These are phyloP conservation scores for Heterococcus sp. DNA, from an alignment of 108 stramenopile genomes.

Conservation along the genomic window DNA sequence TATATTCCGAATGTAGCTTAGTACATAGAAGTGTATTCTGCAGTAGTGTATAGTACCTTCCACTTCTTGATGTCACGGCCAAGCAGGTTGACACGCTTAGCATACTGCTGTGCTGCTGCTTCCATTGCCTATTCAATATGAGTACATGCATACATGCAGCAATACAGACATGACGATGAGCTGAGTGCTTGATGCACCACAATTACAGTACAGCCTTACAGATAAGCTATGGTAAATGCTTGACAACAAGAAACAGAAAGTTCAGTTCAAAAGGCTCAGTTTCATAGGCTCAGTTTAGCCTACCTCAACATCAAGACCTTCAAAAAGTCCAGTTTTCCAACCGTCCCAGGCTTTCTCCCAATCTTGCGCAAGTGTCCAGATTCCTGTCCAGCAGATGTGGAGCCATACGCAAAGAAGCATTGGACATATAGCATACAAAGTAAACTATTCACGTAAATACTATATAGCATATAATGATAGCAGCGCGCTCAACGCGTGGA, in stretches of 20 bases:
- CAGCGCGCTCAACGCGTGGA: too few species aligned
- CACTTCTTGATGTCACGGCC: conserved; percentile 60
- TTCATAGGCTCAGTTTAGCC: conserved; percentile 56
- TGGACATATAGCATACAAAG: too few species aligned
- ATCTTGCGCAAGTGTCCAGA: conserved; percentile 57
- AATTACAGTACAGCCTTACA: too few species aligned
- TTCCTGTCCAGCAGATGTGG: not conserved
- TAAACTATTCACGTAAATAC: too few species aligned
- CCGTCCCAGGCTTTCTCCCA: conserved; percentile 61
- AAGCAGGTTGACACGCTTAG: conserved; percentile 57
- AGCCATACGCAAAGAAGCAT: too few species aligned
- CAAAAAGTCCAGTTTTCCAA: conserved; percentile 61
- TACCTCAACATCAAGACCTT: conserved; percentile 59
- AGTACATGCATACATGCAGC: not conserved
- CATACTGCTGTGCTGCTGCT: conserved; percentile 16
- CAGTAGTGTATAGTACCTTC: too few species aligned
- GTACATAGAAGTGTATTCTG: too few species aligned
- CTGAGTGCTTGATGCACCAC: too few species aligned
- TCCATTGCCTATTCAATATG: not conserved
- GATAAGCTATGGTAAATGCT: not conserved
- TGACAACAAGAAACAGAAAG: not conserved
- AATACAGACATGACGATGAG: not conserved
- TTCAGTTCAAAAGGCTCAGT: conserved; percentile 49
- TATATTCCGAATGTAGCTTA: too few species aligned
- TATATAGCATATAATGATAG: too few species aligned